phyloP scores from a whole-genome alignment of 1,139 yeast genomes.

The Spathaspora sp. region DNA sequence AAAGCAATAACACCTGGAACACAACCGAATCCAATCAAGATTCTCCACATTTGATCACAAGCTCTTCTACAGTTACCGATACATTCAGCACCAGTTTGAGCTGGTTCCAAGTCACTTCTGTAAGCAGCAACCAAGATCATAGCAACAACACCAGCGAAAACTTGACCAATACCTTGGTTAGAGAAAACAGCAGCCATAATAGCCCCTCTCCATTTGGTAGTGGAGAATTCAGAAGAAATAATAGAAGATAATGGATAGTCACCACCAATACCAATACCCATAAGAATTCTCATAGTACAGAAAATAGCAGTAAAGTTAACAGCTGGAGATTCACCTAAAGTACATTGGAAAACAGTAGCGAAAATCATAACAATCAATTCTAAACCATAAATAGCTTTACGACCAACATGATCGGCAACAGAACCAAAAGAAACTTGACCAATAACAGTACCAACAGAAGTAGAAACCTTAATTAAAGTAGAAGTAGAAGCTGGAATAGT shows the following conservation, averaged over 20 bases:
- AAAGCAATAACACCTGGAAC: constrained; percentile 82
- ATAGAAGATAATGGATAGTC: constrained; percentile 97
- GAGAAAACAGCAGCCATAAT: constrained; percentile 93
- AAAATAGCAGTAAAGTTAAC: constrained; percentile 70
- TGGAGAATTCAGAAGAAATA: constrained; percentile 84
- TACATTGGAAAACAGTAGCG: constrained; percentile 78
- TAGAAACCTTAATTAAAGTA: constrained; percentile 80
- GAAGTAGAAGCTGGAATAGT: constrained; percentile 64
- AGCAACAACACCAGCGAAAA: constrained; percentile 82
- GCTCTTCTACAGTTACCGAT: constrained; percentile 66
- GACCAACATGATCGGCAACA: constrained; percentile 81
- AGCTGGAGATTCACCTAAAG: constrained; percentile 67
- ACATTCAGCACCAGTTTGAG: constrained; percentile 56
- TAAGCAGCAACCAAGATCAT: constrained; percentile 70
- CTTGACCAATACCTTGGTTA: constrained; percentile 91
- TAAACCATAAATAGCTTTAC: constrained; percentile 83
- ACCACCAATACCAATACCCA: constrained; percentile 99
- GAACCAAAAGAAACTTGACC: constrained; percentile 90
- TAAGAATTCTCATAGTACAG: constrained; percentile 72
- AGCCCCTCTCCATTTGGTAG: constrained; percentile 96
- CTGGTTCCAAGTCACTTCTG: constrained; percentile 55
- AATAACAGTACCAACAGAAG: constrained; percentile 91
- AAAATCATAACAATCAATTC: constrained; percentile 82
- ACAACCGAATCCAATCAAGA: constrained; percentile 82
- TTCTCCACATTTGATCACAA: constrained; percentile 93